phyloP scores from a whole-genome alignment of 1,284 basidiomycete species.

The Cutaneotrichosporon sp. region DNA sequence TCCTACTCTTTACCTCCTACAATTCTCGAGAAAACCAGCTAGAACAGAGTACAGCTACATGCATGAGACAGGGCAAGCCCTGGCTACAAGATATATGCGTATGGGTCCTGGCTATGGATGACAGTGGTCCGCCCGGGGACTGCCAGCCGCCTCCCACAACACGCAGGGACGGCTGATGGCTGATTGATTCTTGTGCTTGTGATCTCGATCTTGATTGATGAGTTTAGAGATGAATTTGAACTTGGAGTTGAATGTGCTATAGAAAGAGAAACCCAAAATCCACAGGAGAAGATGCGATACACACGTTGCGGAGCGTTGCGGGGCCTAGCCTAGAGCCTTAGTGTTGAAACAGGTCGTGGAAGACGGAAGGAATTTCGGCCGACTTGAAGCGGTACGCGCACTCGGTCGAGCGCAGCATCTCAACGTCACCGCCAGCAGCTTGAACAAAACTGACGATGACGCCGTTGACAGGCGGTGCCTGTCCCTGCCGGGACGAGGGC shows the following conservation, averaged over 20 bases:
- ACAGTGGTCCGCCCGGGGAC: slow-evolving; percentile 4
- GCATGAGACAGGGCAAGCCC: slow-evolving; percentile 19
- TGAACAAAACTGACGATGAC: slow-evolving; percentile 94
- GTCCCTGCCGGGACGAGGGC: slow-evolving; percentile 39
- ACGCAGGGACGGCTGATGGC: background rate
- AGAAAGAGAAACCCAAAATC: slow-evolving; percentile 12
- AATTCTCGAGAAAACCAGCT: background rate
- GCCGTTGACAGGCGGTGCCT: slow-evolving; percentile 57
- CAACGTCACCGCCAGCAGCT: slow-evolving; percentile 92
- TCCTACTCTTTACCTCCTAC: background rate
- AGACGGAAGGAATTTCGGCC: slow-evolving; percentile 49
- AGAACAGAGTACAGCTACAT: slow-evolving; percentile 25
- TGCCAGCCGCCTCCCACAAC: background rate
- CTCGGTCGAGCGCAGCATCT: slow-evolving; percentile 95
- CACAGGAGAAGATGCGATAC: slow-evolving; percentile 7
- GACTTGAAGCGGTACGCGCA: slow-evolving; percentile 84
- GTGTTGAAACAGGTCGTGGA: slow-evolving; percentile 51
- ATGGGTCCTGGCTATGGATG: slow-evolving; percentile 9
- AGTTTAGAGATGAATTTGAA: background rate
- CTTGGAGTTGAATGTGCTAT: background rate
- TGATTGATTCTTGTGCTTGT: background rate
- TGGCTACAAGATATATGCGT: slow-evolving; percentile 24
- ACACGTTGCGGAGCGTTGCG: slow-evolving; percentile 8
- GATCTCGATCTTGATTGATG: background rate
- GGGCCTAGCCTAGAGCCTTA: slow-evolving; percentile 15